Conservation (phyloP, 139 green algal species). For the Limnomonas spitsbergensis region DNA sequence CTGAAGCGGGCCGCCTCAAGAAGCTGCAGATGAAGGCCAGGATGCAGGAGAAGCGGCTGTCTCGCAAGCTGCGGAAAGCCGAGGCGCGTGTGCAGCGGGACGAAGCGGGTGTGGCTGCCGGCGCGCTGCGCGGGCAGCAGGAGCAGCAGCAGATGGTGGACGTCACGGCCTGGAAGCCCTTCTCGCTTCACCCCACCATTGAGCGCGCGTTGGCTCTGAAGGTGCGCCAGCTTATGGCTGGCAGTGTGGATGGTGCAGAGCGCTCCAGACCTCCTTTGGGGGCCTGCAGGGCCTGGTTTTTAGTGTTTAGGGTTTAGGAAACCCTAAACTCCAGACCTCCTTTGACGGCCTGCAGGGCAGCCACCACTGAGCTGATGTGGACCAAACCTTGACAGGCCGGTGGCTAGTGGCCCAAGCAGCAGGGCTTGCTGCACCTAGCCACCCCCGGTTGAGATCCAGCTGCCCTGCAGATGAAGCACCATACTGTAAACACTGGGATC, state of each 20-base stretch:
- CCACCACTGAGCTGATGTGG: too few species aligned
- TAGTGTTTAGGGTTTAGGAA: too few species aligned
- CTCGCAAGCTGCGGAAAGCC: background rate
- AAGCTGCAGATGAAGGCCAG: background rate
- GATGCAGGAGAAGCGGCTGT: background rate
- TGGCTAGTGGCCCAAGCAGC: too few species aligned
- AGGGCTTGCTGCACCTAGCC: too few species aligned
- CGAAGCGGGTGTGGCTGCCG: background rate
- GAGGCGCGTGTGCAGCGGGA: background rate
- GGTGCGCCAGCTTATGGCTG: slow-evolving; percentile 20
- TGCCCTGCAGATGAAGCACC: too few species aligned
- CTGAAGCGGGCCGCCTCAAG: too few species aligned
- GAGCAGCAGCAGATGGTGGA: slow-evolving; percentile 27
- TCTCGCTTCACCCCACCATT: slow-evolving; percentile 41
- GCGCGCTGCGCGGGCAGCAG: background rate
- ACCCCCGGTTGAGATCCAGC: too few species aligned
- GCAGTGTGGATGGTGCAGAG: background rate
- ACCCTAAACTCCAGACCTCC: too few species aligned
- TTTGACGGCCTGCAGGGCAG: too few species aligned
- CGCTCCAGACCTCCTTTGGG: background rate
- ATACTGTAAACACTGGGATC: too few species aligned
- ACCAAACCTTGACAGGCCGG: too few species aligned
- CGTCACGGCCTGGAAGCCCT: slow-evolving; percentile 43
- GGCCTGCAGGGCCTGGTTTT: too few species aligned
- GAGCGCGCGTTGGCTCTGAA: slow-evolving; percentile 30